Evolutionary conservation across 73 alveolate species (phyloP).

Genomic region (Diophrys sp.): DNA sequence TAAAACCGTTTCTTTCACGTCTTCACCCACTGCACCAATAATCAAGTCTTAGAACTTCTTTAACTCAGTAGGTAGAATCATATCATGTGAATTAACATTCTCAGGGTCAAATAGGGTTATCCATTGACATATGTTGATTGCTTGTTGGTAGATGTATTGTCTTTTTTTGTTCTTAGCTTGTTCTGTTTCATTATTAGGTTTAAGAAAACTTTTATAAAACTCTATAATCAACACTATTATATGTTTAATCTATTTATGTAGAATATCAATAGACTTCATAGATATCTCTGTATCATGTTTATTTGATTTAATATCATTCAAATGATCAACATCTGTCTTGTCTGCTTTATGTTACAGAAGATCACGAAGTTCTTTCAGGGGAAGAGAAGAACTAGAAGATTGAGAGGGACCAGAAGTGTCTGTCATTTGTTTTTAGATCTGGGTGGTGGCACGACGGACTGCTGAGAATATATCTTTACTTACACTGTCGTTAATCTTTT

Average conservation of each 20-base stretch:
- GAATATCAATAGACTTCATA: constrained; percentile 19
- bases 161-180: constrained; percentile 23
- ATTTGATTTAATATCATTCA: constrained; percentile 9
- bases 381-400: neutral
- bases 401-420: neutral
- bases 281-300: constrained; percentile 24
- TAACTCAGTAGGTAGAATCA: constrained; percentile 33
- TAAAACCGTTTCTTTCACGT: neutral
- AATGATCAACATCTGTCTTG: neutral
- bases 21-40: neutral
- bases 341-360: constrained; percentile 14
- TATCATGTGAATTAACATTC: constrained; percentile 29
- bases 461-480: neutral
- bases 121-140: constrained; percentile 39
- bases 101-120: constrained; percentile 44
- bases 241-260: constrained; percentile 23
- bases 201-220: neutral
- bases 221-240: constrained; percentile 12
- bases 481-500: neutral
- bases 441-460: neutral
- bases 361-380: neutral
- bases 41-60: constrained; percentile 22
- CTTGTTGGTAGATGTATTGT: constrained; percentile 28
- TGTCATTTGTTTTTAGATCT: too few species aligned
- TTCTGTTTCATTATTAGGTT: constrained; percentile 11